Evolutionary conservation across 1,284 basidiomycete species (phyloP).

Genomic region (Malassezia psittaci): DNA sequence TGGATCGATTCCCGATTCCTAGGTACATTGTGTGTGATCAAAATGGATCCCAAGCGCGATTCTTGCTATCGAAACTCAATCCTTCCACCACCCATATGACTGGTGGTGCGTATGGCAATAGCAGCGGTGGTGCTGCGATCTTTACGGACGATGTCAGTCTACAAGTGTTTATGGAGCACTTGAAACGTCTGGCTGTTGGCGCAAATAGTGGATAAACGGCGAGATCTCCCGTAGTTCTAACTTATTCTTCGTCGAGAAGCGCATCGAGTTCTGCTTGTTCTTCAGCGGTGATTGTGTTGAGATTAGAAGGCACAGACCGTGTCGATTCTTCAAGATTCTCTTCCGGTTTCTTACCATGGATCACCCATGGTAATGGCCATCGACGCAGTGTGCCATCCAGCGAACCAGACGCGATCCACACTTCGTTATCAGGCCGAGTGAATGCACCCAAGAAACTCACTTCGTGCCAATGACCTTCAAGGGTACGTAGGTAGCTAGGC

Average conservation of each 20-base stretch:
- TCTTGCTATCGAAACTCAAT: slow-evolving; percentile 90
- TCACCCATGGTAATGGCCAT: slow-evolving; percentile 14
- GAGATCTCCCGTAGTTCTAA: background rate
- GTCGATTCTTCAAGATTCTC: background rate
- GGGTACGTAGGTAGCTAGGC: background rate
- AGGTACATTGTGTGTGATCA: slow-evolving; percentile 97
- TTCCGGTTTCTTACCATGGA: background rate
- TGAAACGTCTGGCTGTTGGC: slow-evolving; percentile 47
- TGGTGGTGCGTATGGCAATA: slow-evolving; percentile 53
- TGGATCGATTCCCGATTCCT: slow-evolving; percentile 91
- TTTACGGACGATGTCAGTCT: slow-evolving; percentile 86
- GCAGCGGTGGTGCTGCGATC: slow-evolving; percentile 67
- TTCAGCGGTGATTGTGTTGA: slow-evolving; percentile 23
- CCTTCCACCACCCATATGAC: slow-evolving; percentile 96
- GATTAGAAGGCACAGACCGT: background rate
- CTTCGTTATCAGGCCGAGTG: background rate
- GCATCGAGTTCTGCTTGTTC: slow-evolving; percentile 37
- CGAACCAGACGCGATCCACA: slow-evolving; percentile 24
- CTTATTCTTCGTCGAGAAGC: slow-evolving; percentile 16
- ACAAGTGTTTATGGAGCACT: slow-evolving; percentile 50
- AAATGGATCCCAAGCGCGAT: slow-evolving; percentile 91
- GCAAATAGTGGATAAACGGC: slow-evolving; percentile 30
- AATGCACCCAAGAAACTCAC: slow-evolving; percentile 20
- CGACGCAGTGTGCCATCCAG: slow-evolving; percentile 32
- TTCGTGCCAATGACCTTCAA: slow-evolving; percentile 38